Conservation (phyloP, 2,329 filamentous ascomycete genomes). For the Alternaria longipes region DNA sequence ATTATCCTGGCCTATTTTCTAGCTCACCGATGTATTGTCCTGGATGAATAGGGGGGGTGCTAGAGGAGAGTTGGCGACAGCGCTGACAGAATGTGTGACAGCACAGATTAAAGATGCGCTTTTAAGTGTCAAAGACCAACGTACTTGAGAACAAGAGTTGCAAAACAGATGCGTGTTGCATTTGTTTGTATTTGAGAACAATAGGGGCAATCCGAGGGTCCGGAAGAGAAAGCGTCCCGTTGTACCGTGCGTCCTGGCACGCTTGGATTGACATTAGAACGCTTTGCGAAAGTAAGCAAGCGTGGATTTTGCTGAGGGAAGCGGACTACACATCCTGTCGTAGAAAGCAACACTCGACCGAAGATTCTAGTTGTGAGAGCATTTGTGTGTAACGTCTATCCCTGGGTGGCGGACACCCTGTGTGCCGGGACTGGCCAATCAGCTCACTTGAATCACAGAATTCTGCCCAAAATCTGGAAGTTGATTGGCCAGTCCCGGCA, state of each 20-base stretch:
- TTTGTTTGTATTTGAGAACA: slow-evolving; percentile 6
- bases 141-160: neutral
- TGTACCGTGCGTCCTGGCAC: neutral
- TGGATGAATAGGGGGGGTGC: slow-evolving; percentile 5
- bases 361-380: too few relatives aligned
- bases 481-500: too few relatives aligned
- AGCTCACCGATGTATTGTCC: slow-evolving; percentile 5
- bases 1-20: slow-evolving; percentile 13
- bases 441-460: too few relatives aligned
- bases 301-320: too few relatives aligned
- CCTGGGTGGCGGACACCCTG: too few relatives aligned
- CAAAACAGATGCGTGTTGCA: slow-evolving; percentile 6
- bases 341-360: too few relatives aligned
- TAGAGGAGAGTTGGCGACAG: slow-evolving; percentile 5
- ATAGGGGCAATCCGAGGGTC: slow-evolving; percentile 1
- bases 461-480: too few relatives aligned
- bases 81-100: neutral
- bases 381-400: too few relatives aligned
- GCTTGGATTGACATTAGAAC: neutral
- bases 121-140: neutral
- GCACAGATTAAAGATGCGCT: neutral
- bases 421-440: too few relatives aligned
- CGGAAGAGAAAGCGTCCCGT: neutral
- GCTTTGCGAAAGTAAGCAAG: too few relatives aligned
- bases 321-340: too few relatives aligned